Conservation (phyloP, 2,329 filamentous ascomycete species). For the Claviceps sp. region DNA sequence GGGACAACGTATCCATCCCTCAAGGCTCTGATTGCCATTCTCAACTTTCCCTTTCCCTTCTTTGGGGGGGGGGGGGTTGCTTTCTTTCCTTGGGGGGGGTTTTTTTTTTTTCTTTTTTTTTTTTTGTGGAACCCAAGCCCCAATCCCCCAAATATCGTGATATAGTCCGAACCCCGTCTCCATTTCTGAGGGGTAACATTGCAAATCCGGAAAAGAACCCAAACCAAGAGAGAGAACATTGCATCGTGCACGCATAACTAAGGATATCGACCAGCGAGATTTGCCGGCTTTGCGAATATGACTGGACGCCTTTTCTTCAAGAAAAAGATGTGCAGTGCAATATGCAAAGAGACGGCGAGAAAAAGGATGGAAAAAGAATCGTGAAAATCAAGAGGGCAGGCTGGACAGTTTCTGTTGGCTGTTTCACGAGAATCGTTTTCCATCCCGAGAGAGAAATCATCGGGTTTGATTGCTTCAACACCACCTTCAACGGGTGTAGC, state of each 20-base stretch:
- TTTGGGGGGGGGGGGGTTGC: too few species aligned
- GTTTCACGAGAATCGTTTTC: too few species aligned
- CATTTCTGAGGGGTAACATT: neutral
- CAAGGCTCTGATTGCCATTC: constrained; percentile 4
- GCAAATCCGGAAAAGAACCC: neutral
- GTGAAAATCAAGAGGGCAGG: neutral
- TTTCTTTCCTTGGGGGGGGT: too few species aligned
- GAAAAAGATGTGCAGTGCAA: constrained; percentile 5
- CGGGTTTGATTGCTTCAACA: neutral
- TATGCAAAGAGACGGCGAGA: neutral
- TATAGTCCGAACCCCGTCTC: neutral
- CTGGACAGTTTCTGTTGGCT: too few species aligned
- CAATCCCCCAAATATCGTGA: constrained; percentile 4
- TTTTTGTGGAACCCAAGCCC: too few species aligned
- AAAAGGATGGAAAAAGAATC: neutral
- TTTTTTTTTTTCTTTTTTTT: too few species aligned
- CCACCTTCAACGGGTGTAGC: neutral
- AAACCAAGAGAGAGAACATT: neutral
- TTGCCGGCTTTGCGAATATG: neutral
- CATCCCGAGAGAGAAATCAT: neutral
- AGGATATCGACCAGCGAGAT: constrained; percentile 6
- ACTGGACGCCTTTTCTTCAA: neutral
- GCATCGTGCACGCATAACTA: constrained; percentile 3
- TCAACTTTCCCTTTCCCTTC: neutral
- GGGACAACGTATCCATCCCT: neutral